Percentiles rank a stretch among this genome's conserved stretches.
Evolutionary conservation across 768 basidiomycete species (phyloP).

Genomic region (Dictyophora rubrovolvata): DNA sequence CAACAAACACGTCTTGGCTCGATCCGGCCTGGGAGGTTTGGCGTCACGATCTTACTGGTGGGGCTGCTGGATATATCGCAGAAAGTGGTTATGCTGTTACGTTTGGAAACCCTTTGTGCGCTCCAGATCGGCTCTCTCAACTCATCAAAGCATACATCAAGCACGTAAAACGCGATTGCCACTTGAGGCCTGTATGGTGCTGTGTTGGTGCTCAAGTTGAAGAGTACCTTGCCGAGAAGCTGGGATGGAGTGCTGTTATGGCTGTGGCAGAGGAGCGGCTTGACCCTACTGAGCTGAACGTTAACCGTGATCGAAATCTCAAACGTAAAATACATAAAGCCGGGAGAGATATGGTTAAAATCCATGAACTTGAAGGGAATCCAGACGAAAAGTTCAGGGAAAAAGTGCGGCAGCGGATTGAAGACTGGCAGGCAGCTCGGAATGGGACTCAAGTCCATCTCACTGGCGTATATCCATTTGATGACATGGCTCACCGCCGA

Average conservation of each 20-base stretch:
- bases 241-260: constrained; percentile 49
- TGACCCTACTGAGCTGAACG: constrained; percentile 36
- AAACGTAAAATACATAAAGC: constrained; percentile 53
- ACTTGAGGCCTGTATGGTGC: constrained; percentile 47
- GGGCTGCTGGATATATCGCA: constrained; percentile 53
- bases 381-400: neutral
- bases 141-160: constrained; percentile 40
- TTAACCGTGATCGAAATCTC: constrained; percentile 46
- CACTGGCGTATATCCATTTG: constrained; percentile 40
- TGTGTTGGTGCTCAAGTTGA: constrained; percentile 47
- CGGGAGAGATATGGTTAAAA: constrained; percentile 41
- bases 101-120: constrained; percentile 53
- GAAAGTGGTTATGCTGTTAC: constrained; percentile 43
- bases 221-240: constrained; percentile 34
- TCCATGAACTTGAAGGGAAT: constrained; percentile 32
- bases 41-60: constrained; percentile 44
- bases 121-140: constrained; percentile 24
- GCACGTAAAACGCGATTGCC: constrained; percentile 28
- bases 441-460: constrained; percentile 48
- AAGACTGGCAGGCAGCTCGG: constrained; percentile 43
- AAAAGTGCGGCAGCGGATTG: constrained; percentile 33
- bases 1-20: constrained; percentile 61
- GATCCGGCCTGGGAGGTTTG: constrained; percentile 42
- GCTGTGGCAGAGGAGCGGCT: constrained; percentile 56
- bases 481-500: constrained; percentile 42